Percentiles rank a stretch among this genome's conserved stretches.
phyloP scores from a whole-genome alignment of 352 stramenopile species.

The Globisporangium camurandrum region DNA sequence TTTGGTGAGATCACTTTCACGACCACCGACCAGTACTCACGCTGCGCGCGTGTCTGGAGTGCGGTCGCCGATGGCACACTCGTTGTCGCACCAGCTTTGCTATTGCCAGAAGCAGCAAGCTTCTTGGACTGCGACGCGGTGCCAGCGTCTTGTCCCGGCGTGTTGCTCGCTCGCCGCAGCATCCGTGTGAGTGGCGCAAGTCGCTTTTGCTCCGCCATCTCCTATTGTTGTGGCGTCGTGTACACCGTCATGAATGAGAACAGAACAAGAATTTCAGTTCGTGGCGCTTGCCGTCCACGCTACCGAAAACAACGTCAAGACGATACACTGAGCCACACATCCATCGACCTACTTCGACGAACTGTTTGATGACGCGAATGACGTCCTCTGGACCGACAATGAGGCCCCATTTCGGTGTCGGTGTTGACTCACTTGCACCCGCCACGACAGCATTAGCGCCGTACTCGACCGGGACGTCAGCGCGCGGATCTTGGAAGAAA shows the following conservation, averaged over 20 bases:
- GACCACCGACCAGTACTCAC: conserved; percentile 76
- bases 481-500: conserved; percentile 66
- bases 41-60: conserved; percentile 32
- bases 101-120: background rate
- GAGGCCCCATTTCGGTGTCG: conserved; percentile 45
- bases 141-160: conserved; percentile 3
- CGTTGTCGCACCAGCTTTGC: conserved; percentile 16
- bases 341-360: conserved; percentile 64
- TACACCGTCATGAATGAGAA: too few relatives aligned
- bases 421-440: conserved; percentile 1
- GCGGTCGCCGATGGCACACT: conserved; percentile 18
- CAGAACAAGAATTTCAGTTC: too few relatives aligned
- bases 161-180: conserved; percentile 21
- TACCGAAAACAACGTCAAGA: conserved; percentile 2
- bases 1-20: conserved; percentile 63
- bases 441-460: background rate
- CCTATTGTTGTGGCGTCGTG: conserved; percentile 16
- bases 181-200: conserved; percentile 37
- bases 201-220: conserved; percentile 66
- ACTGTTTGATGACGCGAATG: conserved; percentile 79
- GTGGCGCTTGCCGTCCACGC: too few relatives aligned
- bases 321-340: background rate
- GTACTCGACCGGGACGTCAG: conserved; percentile 38
- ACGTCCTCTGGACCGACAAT: conserved; percentile 82
- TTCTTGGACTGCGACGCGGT: conserved; percentile 1